Conservation (phyloP, 495 filamentous ascomycete species). For the Aspergillus affinis region DNA sequence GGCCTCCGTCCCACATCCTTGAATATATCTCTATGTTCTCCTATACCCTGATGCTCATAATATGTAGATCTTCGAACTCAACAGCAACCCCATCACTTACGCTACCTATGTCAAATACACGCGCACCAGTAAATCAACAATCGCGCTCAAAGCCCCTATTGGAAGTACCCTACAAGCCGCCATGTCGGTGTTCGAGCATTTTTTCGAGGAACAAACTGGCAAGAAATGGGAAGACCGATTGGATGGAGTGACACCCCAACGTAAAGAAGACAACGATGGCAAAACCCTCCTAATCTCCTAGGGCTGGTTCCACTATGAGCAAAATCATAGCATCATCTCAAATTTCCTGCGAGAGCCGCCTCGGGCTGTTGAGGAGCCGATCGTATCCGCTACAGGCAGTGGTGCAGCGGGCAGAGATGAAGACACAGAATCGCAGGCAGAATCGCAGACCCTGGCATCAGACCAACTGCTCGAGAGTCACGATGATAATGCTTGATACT, state of each 20-base stretch:
- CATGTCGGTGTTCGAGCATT: conserved; percentile 47
- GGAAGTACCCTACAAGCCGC: conserved; percentile 35
- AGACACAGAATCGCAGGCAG: not conserved
- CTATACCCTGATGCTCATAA: not conserved
- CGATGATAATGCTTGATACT: too few species aligned
- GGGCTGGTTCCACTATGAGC: conserved; percentile 37
- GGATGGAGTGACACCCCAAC: conserved; percentile 13
- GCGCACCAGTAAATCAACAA: conserved; percentile 23
- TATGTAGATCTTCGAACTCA: conserved; percentile 53
- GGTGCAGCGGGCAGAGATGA: not conserved
- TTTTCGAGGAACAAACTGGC: conserved; percentile 57
- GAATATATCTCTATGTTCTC: not conserved
- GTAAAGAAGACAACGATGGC: conserved; percentile 25
- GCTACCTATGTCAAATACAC: conserved; percentile 38
- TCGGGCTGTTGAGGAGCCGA: not conserved
- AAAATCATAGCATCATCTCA: conserved; percentile 19
- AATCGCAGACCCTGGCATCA: too few species aligned
- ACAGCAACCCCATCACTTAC: conserved; percentile 47
- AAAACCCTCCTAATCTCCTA: conserved; percentile 27
- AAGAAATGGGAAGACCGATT: conserved; percentile 54
- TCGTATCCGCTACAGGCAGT: not conserved
- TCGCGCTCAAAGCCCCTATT: conserved; percentile 33
- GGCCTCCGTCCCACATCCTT: too few species aligned
- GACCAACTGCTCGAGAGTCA: not conserved
- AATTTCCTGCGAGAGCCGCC: conserved; percentile 20